Base-by-base conservation (phyloP, 139 green algal genomes). In the Gonium pectorale region DNA sequence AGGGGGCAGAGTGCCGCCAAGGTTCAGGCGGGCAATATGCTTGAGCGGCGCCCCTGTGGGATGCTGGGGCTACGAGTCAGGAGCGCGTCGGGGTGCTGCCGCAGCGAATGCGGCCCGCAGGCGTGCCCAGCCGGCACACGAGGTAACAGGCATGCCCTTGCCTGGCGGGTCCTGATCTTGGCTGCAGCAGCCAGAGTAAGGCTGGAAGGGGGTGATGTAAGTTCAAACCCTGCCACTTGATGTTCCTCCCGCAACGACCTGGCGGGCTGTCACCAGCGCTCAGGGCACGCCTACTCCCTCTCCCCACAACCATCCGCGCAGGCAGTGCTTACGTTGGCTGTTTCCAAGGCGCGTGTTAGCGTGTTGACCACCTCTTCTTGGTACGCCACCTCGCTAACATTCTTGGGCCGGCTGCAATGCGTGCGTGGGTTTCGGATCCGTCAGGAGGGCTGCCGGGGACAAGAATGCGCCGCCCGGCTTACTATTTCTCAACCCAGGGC, bases 331-430 rank as follows among this genome's bases (percentile, higher is more conserved):
- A 98, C 94, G 68, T 98, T 99, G 29, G 91, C 93, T 29, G 95
- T 96, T 26, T 97, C 89, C 41, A 99, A 78, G 0, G 97, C 95
- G 4, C 90, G 91, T 38, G 94, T 91, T 5, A 99, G 92, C 3
- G 96, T 98, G 22, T 88, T 84, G 19, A 99, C 94, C 0, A 99
- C 97, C 80, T 99, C 95, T 40, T 98, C 94, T 79, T 99, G 97
- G 79, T 98, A 91, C 9, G 95, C 94, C 6, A 99, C 97, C n/a
- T 99, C 97, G 22, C 84, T 79, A 9, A 99, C 96, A 19, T 89
- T 94, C 44, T 89, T 93, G 2, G 97, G 97, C 0, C 97, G 95
- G 84, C 96, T 98, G 94, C 68, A 26, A 44, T 22, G 3, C 5
- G 21, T 54, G 21, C 21, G 26, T 26, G 2, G 24, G 2, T 51